Conservation (phyloP, 306 rosid genomes). For the Astragalus membranaceus region DNA sequence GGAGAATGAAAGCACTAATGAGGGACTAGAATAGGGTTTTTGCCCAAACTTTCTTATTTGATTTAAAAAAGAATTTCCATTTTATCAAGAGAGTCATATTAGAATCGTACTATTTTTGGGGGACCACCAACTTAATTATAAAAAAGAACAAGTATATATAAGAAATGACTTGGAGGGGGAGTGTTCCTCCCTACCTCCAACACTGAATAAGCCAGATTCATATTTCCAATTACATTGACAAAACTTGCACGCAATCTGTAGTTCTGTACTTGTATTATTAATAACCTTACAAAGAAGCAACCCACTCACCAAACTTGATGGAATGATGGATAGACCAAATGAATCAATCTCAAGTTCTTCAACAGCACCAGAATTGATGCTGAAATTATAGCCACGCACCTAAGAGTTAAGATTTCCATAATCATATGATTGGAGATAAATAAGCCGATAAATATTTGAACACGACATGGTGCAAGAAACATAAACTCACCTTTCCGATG, state of each 20-base stretch:
- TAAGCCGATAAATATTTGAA: not conserved
- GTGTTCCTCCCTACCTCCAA: too few relatives aligned
- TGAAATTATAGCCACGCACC: constrained; percentile 90
- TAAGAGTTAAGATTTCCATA: constrained; percentile 23
- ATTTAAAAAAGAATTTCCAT: not conserved
- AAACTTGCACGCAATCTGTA: constrained; percentile 5
- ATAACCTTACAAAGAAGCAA: constrained; percentile 5
- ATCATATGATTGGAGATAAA: constrained; percentile 1
- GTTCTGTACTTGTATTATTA: not conserved
- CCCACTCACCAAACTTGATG: constrained; percentile 77
- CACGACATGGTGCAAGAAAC: not conserved
- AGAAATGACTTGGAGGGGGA: too few relatives aligned
- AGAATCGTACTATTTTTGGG: not conserved
- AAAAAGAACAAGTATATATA: too few relatives aligned
- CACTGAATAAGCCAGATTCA: too few relatives aligned
- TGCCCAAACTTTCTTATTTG: not conserved
- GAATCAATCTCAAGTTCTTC: constrained; percentile 92
- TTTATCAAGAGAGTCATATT: not conserved
- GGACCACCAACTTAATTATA: too few relatives aligned
- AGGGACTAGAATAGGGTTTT: not conserved
- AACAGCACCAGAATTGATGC: constrained; percentile 73
- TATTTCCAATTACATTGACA: not conserved
- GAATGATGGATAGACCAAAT: constrained; percentile 80
- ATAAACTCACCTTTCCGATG: constrained; percentile 65
- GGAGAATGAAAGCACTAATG: not conserved